Base-by-base conservation (phyloP, 2,329 filamentous ascomycete genomes). In the Colletotrichum sp. region DNA sequence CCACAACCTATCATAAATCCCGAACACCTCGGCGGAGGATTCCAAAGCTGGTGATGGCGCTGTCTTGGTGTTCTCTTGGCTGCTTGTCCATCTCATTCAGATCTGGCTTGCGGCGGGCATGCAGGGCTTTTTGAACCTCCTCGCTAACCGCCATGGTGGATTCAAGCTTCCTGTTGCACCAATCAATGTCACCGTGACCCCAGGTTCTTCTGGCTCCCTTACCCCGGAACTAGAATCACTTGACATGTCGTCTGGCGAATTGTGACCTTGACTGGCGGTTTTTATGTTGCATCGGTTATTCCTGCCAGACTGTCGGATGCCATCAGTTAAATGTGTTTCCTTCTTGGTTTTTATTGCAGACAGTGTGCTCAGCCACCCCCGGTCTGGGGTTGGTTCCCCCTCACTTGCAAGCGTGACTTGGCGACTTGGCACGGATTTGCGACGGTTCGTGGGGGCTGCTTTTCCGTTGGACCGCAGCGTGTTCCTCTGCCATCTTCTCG, bases 361-460 rank as follows among this genome's bases (percentile, higher is more conserved):
- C 43, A 28, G 63, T 65, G 48, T 75, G 70, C 73, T 69, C 70
- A 75, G 70, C 73, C 73, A 73, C 64, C 64, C 70, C 70, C 70
- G 39, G 69, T 21, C 64, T 73, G 43, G 64, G 48, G 70, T 65
- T 5, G 7, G 6, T 55, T 15, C 28, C 65, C 63, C 48, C 28
- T 36, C 34, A 16, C 32, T 26, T 24, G 5, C 21, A 34, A 59
- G 34, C 43, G 68, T 15, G 26, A 60, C 43, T 60, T 28, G 65
- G 30, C 32, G 57, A 34, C 70, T 75, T 75, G 73, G 73, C 73
- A n/a, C 64, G 71, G 59, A 65, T 28, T 65, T 60, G 10, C 64
- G 32, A 30, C 30, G 26, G 61, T 32, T 64, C 70, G 71, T 36
- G 59, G 57, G 39, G 61, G 30, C n/a, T 32, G n/a, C 28, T 73